These are phyloP conservation scores for Elsinoe australis DNA, from an alignment of 2,329 filamentous ascomycete genomes.

Conservation along the genomic window DNA sequence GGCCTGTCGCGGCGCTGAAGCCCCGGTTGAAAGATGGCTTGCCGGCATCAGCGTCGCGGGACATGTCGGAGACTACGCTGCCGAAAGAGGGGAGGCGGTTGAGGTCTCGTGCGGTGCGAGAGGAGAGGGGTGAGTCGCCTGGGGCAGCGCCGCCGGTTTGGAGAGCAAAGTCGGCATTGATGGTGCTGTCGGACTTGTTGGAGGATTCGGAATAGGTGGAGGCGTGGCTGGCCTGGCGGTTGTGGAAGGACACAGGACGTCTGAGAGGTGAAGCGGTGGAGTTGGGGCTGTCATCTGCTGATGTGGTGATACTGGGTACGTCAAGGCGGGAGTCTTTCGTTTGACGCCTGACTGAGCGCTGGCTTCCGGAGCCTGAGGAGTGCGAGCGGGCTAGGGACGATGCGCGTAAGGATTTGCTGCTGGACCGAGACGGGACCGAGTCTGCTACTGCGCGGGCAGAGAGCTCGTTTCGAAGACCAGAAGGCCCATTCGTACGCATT, in stretches of 20 bases:
- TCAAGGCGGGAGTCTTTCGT: slow-evolving; percentile 18
- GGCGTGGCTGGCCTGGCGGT: slow-evolving; percentile 49
- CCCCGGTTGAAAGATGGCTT: slow-evolving; percentile 23
- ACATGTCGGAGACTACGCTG: slow-evolving; percentile 73
- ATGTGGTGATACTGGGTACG: slow-evolving; percentile 22
- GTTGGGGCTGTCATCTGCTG: slow-evolving; percentile 22
- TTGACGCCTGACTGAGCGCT: slow-evolving; percentile 9
- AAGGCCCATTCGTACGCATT: background rate
- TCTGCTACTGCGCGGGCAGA: slow-evolving; percentile 12
- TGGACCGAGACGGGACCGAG: slow-evolving; percentile 13
- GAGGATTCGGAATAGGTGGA: slow-evolving; percentile 54
- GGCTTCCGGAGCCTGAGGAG: slow-evolving; percentile 7
- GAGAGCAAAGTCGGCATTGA: slow-evolving; percentile 71
- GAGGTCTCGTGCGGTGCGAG: slow-evolving; percentile 47
- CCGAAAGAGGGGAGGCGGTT: slow-evolving; percentile 77
- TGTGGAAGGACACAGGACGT: slow-evolving; percentile 49
- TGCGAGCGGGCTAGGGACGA: background rate
- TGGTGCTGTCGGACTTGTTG: slow-evolving; percentile 63
- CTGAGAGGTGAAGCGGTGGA: slow-evolving; percentile 23
- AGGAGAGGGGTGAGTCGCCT: slow-evolving; percentile 25
- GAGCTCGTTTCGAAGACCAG: slow-evolving; percentile 8
- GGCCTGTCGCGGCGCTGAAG: slow-evolving; percentile 38
- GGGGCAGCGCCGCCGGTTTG: slow-evolving; percentile 70
- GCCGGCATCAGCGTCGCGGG: slow-evolving; percentile 40
- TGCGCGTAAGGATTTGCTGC: slow-evolving; percentile 5